Evolutionary conservation across 2,329 filamentous ascomycete genomes (phyloP).

Genomic region (Tolypocladium tundrense): DNA sequence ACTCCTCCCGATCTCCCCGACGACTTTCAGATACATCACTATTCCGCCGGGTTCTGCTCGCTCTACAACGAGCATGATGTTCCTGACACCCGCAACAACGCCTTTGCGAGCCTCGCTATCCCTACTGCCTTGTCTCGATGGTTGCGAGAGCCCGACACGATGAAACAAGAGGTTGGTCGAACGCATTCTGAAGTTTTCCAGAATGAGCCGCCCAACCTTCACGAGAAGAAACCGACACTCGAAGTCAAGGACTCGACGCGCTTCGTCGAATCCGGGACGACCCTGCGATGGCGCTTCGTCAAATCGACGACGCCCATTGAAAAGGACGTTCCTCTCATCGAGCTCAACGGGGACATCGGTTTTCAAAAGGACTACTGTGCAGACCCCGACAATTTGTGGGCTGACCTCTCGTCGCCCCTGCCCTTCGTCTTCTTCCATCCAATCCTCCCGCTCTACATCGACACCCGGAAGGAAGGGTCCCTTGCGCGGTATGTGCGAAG

Average conservation of each 20-base stretch:
- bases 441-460: slow-evolving; percentile 81
- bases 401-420: slow-evolving; percentile 51
- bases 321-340: slow-evolving; percentile 48
- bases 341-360: slow-evolving; percentile 71
- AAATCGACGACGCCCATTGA: slow-evolving; percentile 39
- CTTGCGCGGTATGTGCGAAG: slow-evolving; percentile 79
- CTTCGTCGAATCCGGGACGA: slow-evolving; percentile 19
- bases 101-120: slow-evolving; percentile 65
- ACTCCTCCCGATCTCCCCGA: slow-evolving; percentile 57
- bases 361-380: slow-evolving; percentile 64
- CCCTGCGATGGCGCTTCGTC: slow-evolving; percentile 61
- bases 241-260: slow-evolving; percentile 38
- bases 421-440: slow-evolving; percentile 86
- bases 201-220: slow-evolving; percentile 30
- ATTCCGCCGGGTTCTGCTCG: slow-evolving; percentile 65
- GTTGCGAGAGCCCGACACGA: slow-evolving; percentile 62
- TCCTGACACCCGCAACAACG: slow-evolving; percentile 58
- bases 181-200: slow-evolving; percentile 60
- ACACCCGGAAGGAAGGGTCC: slow-evolving; percentile 80
- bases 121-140: slow-evolving; percentile 67
- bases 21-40: slow-evolving; percentile 56
- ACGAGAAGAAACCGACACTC: slow-evolving; percentile 31
- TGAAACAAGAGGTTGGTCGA: slow-evolving; percentile 58
- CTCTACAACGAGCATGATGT: slow-evolving; percentile 57
- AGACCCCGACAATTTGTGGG: slow-evolving; percentile 56